These are phyloP conservation scores for Talaromyces islandicus DNA, from an alignment of 2,329 filamentous ascomycete genomes.

Conservation along the genomic window DNA sequence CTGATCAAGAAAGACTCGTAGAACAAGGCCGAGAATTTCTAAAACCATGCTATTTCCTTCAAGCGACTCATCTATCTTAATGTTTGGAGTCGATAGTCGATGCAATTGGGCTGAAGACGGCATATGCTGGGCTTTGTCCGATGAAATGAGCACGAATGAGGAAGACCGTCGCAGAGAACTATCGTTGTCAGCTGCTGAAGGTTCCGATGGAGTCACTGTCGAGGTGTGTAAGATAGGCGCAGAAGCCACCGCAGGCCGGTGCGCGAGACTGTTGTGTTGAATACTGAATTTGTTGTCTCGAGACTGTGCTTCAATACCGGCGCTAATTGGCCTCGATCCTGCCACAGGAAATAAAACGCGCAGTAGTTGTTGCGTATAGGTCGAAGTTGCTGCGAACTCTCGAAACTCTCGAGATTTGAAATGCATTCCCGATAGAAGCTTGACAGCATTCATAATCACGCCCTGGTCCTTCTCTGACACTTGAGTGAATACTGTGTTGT, in stretches of 20 bases:
- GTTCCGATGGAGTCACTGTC: conserved; percentile 49
- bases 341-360: conserved; percentile 81
- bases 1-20: conserved; percentile 79
- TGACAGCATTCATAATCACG: conserved; percentile 69
- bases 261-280: conserved; percentile 77
- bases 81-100: conserved; percentile 56
- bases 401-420: conserved; percentile 69
- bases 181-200: conserved; percentile 39
- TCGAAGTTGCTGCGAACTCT: conserved; percentile 73
- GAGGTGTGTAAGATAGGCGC: conserved; percentile 69
- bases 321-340: conserved; percentile 73
- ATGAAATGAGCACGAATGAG: conserved; percentile 82
- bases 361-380: conserved; percentile 74
- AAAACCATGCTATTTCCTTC: conserved; percentile 68
- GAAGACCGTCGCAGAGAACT: conserved; percentile 71
- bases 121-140: conserved; percentile 55
- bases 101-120: conserved; percentile 59
- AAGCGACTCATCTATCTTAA: conserved; percentile 39
- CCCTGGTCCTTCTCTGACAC: conserved; percentile 55
- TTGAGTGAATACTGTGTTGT: conserved; percentile 55
- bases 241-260: conserved; percentile 63
- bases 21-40: conserved; percentile 68
- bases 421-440: conserved; percentile 75
- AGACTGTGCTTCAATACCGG: conserved; percentile 82
- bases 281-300: conserved; percentile 75